These are phyloP conservation scores for Persicaria maculosa DNA, from an alignment of 148 eudicot genomes.

Conservation along the genomic window DNA sequence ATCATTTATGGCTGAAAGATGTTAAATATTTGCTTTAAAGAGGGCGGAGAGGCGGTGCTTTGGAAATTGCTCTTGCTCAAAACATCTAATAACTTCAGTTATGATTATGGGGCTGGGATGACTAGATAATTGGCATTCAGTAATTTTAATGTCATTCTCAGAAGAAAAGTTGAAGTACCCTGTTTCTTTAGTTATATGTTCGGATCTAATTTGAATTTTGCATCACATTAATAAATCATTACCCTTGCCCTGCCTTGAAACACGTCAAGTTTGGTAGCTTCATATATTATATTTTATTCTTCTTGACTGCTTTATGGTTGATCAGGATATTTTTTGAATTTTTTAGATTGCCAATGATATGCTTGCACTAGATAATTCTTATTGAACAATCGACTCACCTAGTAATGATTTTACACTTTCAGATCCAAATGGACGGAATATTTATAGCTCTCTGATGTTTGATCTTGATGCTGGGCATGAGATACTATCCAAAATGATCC, in stretches of 20 bases:
- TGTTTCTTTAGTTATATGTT: not conserved
- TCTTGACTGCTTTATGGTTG: not conserved
- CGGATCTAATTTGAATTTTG: not conserved
- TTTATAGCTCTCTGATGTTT: conserved; percentile 43
- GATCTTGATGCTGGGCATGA: conserved; percentile 65
- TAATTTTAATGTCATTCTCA: not conserved
- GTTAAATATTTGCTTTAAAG: not conserved
- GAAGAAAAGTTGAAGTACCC: not conserved
- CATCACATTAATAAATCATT: not conserved
- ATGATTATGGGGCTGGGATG: not conserved
- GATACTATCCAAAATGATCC: conserved; percentile 56
- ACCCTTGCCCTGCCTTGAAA: not conserved
- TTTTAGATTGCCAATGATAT: not conserved
- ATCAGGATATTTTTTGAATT: not conserved
- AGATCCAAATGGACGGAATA: conserved; percentile 34
- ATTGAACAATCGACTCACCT: not conserved
- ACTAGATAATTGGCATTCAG: not conserved
- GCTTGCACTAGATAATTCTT: conserved; percentile 5
- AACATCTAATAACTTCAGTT: not conserved
- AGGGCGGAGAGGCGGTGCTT: not conserved
- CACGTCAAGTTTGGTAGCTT: not conserved
- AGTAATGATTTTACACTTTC: conserved; percentile 14
- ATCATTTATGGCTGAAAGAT: not conserved
- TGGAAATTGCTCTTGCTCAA: not conserved
- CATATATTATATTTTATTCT: not conserved